Base-by-base conservation (phyloP, 2,329 filamentous ascomycete genomes). In the Neonectria hederae region DNA sequence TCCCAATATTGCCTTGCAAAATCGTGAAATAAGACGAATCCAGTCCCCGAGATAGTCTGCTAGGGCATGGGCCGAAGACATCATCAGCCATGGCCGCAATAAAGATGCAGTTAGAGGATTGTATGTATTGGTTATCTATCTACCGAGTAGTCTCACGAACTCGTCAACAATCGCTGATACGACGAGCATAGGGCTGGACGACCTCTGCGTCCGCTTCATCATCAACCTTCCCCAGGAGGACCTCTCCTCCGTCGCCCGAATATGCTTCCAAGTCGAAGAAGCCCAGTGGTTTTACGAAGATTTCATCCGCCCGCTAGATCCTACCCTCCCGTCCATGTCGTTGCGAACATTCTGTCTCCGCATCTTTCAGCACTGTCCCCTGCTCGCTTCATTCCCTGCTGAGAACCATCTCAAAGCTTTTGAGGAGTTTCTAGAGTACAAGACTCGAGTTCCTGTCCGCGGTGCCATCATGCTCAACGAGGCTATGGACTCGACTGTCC, bases 201-300 rank as follows among this genome's bases (percentile, higher is more conserved):
- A 98, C 82, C 88, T 98, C 65, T 97, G 94, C 81, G 95, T 97
- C 78, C 93, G 97, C 77, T 99, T 99, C 82, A 95, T 99, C 77
- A 93, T 98, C 80, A 98, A 99, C 81, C 88, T 98, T 66, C 96
- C 97, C 49, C 87, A 92, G 69, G 93, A 96, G 80, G 96, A 99
- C 80, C 87, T 98, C 51, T 89, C 90, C 70, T 94, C 92, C 2
- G 92, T 97, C 62, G 93, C 94, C 77, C 91, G 96, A 76, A 96
- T 99, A 81, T 98, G 95, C 82, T 99, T 99, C 79, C 94, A 98
- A 81, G 92, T 99, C 72, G 96, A 99, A 81, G 97, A 99, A 81
- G 96, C 96, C 74, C 97, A 99, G 89, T 99, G 96, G 96, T 99
- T 97, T 81, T 99, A 99, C 87, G 96, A 99, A 84, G 96, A 99